A percentile compares a stretch with the other conserved stretches of the same genome.
These are phyloP conservation scores for Cercospora janseana DNA, from an alignment of 2,329 filamentous ascomycete genomes.

Conservation along the genomic window DNA sequence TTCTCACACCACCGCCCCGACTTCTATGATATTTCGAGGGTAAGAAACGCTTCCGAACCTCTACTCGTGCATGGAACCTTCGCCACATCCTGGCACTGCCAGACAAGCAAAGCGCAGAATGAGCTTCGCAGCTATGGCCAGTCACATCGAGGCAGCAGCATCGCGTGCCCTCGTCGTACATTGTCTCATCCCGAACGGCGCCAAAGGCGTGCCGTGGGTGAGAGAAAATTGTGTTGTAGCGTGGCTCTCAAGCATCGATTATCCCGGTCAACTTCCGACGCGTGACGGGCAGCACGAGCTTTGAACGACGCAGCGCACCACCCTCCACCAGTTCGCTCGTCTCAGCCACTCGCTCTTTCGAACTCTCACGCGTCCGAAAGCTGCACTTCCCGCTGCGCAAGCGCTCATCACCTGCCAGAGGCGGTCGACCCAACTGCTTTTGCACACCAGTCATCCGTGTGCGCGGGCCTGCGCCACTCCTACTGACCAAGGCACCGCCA, in stretches of 20 bases:
- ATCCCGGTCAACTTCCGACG: background rate
- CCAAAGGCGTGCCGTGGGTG: background rate
- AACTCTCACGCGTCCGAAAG: background rate
- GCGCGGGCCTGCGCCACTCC: too few species aligned
- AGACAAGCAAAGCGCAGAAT: background rate
- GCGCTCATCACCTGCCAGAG: background rate
- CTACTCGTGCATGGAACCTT: too few species aligned
- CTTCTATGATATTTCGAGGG: constrained; percentile 2
- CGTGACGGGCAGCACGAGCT: background rate
- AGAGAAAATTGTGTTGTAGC: background rate
- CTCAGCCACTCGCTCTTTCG: constrained; percentile 2
- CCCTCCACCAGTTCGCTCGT: constrained; percentile 6
- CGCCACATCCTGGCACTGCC: background rate
- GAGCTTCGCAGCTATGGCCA: background rate
- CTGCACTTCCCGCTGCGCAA: constrained; percentile 1
- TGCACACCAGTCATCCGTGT: background rate
- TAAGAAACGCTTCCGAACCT: too few species aligned
- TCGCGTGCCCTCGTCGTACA: background rate
- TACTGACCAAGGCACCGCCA: background rate
- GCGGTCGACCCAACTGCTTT: background rate
- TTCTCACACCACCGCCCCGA: background rate
- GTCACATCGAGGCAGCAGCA: constrained; percentile 2
- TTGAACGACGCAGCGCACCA: background rate
- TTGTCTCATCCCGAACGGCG: background rate
- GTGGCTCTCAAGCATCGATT: constrained; percentile 3